phyloP scores from a whole-genome alignment of 345 rosid genomes.

The Bruguiera parviflora region DNA sequence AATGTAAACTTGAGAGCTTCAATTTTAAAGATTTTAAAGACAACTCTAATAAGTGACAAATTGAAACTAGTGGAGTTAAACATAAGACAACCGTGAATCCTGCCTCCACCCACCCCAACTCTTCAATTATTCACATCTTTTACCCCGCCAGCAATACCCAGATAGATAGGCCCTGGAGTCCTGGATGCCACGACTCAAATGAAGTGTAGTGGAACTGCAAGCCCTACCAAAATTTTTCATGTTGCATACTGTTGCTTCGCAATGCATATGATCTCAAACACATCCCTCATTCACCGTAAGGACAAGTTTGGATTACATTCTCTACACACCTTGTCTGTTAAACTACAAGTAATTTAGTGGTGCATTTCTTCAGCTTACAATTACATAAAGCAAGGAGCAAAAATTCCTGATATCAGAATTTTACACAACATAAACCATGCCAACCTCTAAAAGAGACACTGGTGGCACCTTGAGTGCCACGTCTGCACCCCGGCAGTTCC shows the following conservation, averaged over 20 bases:
- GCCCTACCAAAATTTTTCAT: neutral
- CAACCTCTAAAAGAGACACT: constrained; percentile 82
- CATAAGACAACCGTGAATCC: too few species aligned
- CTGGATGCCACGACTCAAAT: too few species aligned
- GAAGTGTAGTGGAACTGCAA: too few species aligned
- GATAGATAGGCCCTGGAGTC: too few species aligned
- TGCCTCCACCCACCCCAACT: too few species aligned
- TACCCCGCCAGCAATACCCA: too few species aligned
- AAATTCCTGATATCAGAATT: neutral
- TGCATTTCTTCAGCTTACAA: neutral
- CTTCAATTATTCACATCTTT: too few species aligned
- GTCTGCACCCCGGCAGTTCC: constrained; percentile 89
- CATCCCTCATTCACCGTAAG: neutral
- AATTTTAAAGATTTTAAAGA: too few species aligned
- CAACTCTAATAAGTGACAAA: too few species aligned
- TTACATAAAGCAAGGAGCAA: neutral
- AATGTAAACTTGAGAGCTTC: too few species aligned
- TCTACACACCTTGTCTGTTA: neutral
- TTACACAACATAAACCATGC: constrained; percentile 85
- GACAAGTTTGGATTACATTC: neutral
- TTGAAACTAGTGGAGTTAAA: too few species aligned
- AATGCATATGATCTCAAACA: neutral
- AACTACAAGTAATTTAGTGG: neutral
- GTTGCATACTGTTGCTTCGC: neutral
- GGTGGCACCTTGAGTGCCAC: constrained; percentile 92